These are phyloP conservation scores for Corylus americana DNA, from an alignment of 306 rosid species.

Conservation along the genomic window DNA sequence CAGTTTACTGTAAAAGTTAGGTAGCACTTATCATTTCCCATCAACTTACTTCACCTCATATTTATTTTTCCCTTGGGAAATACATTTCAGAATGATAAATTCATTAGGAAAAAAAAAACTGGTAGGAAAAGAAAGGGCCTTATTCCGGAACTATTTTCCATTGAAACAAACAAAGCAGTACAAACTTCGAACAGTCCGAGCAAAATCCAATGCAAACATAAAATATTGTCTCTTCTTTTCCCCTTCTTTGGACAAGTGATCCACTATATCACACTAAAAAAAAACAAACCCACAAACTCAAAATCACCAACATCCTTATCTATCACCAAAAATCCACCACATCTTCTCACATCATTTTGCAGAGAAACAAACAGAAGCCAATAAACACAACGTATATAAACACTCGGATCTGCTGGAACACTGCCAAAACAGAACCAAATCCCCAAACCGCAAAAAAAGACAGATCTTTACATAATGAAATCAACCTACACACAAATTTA, in stretches of 20 bases:
- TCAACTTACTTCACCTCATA: not conserved
- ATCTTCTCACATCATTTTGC: not conserved
- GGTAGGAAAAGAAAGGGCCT: not conserved
- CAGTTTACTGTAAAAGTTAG: not conserved
- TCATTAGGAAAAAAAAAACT: not conserved
- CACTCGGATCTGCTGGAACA: not conserved
- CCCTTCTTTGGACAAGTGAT: not conserved
- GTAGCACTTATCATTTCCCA: not conserved
- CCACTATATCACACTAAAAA: no score
- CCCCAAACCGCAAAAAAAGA: not conserved
- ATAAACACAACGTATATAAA: not conserved
- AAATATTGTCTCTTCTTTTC: not conserved
- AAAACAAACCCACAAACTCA: not conserved
- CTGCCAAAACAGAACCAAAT: not conserved
- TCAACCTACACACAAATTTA: no score
- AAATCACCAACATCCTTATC: not conserved
- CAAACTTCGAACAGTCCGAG: not conserved
- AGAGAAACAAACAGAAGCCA: not conserved
- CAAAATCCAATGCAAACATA: not conserved
- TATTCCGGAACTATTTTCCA: not conserved
- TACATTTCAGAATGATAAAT: not conserved
- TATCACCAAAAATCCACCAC: not conserved
- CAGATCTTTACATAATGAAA: not conserved
- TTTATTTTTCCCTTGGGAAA: no score
- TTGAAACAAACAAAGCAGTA: not conserved